These are phyloP conservation scores for Puccinia novopanici DNA, from an alignment of 1,284 basidiomycete genomes.

Conservation along the genomic window DNA sequence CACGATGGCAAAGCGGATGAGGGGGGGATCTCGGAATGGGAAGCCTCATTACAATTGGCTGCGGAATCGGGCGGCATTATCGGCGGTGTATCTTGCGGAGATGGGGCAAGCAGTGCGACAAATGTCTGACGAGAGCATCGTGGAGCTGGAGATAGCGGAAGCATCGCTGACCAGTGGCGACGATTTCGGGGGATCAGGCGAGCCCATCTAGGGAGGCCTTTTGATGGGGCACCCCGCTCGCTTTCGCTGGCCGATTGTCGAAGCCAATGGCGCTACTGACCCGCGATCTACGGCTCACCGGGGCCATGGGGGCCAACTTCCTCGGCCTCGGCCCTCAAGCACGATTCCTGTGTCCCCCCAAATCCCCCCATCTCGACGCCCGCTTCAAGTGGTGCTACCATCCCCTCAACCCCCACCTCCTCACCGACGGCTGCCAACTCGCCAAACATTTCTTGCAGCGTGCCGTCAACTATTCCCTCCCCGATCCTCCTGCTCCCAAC, in stretches of 20 bases:
- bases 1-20: background rate
- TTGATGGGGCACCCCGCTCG: background rate
- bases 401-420: background rate
- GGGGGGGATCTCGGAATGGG: background rate
- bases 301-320: constrained; percentile 27
- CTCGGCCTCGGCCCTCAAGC: constrained; percentile 30
- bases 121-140: background rate
- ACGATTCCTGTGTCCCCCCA: constrained; percentile 11
- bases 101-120: constrained; percentile 19
- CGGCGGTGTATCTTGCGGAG: constrained; percentile 37
- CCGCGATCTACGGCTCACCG: constrained; percentile 28
- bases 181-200: background rate
- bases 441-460: constrained; percentile 25
- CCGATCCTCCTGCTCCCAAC: background rate
- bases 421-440: constrained; percentile 1
- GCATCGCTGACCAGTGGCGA: background rate
- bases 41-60: constrained; percentile 38
- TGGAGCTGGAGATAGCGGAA: constrained; percentile 13
- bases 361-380: background rate
- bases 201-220: background rate
- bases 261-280: constrained; percentile 6
- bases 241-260: constrained; percentile 27
- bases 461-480: constrained; percentile 26
- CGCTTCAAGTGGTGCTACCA: constrained; percentile 15
- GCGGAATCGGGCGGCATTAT: constrained; percentile 34